A percentile compares a stretch with the other conserved stretches of the same genome.
Conservation (phyloP, 169 alveolate species). For the Plasmodium blacklocki region DNA sequence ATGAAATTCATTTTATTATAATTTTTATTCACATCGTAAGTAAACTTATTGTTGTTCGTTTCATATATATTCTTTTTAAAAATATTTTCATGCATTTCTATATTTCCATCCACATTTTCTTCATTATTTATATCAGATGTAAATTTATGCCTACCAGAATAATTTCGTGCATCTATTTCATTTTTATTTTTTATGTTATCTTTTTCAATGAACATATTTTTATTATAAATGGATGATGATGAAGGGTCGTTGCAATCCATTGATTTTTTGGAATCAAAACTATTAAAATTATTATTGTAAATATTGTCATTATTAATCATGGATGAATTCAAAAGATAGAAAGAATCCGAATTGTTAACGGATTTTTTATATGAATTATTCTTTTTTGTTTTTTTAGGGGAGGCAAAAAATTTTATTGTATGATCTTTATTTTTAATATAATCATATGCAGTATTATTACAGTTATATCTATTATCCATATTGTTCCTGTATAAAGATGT, state of each 20-base stretch:
- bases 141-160: not conserved
- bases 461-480: constrained; percentile 70
- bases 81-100: constrained; percentile 23
- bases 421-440: constrained; percentile 73
- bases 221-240: constrained; percentile 19
- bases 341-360: constrained; percentile 50
- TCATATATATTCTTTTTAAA: constrained; percentile 25
- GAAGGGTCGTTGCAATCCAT: constrained; percentile 28
- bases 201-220: constrained; percentile 28
- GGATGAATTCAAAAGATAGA: constrained; percentile 52
- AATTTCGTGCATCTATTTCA: constrained; percentile 31
- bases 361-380: constrained; percentile 63
- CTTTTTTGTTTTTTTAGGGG: constrained; percentile 69
- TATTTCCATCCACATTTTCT: constrained; percentile 8
- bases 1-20: constrained; percentile 13
- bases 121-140: constrained; percentile 3
- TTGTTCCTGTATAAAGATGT: constrained; percentile 72
- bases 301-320: constrained; percentile 57
- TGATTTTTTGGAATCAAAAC: constrained; percentile 58
- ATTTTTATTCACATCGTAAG: constrained; percentile 22
- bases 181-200: constrained; percentile 45
- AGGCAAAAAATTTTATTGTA: constrained; percentile 74
- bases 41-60: constrained; percentile 1
- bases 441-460: constrained; percentile 72
- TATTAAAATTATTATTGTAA: constrained; percentile 38